Percentiles rank a stretch among this genome's conserved stretches.
phyloP scores from a whole-genome alignment of 805 yeast genomes.

The Priceomyces carsonii region DNA sequence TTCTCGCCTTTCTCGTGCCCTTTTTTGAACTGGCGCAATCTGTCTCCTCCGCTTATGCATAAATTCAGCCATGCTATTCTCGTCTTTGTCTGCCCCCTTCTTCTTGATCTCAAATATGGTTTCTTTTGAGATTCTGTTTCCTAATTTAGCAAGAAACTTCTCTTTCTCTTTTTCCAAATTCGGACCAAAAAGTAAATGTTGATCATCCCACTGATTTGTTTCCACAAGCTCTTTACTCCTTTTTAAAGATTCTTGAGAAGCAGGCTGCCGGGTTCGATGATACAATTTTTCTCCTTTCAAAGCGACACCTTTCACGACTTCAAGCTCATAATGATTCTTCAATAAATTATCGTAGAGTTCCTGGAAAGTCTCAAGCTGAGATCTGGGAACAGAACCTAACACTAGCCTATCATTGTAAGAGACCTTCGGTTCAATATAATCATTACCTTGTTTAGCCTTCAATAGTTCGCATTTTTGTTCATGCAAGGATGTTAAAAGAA shows the following conservation, averaged over 20 bases:
- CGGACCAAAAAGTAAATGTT: constrained; percentile 75
- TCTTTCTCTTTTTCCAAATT: constrained; percentile 75
- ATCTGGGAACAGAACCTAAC: constrained; percentile 80
- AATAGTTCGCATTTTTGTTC: constrained; percentile 59
- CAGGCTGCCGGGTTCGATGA: constrained; percentile 80
- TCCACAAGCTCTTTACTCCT: constrained; percentile 76
- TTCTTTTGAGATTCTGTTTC: constrained; percentile 71
- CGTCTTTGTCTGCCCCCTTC: constrained; percentile 42
- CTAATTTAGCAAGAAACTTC: constrained; percentile 67
- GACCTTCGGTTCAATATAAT: constrained; percentile 54
- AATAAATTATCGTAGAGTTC: constrained; percentile 70
- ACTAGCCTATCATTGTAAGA: constrained; percentile 76
- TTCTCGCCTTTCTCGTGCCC: constrained; percentile 69
- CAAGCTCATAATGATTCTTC: constrained; percentile 65
- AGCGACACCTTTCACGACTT: constrained; percentile 67
- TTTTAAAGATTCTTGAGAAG: constrained; percentile 83
- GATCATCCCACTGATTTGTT: constrained; percentile 82
- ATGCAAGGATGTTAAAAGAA: constrained; percentile 68
- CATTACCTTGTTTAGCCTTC: constrained; percentile 44
- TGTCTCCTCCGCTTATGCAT: constrained; percentile 88
- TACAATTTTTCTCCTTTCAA: constrained; percentile 86
- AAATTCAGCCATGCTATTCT: constrained; percentile 70
- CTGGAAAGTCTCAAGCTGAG: constrained; percentile 63
- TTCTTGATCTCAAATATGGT: constrained; percentile 89
- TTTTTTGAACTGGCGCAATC: constrained; percentile 82